Conservation (phyloP, 495 filamentous ascomycete genomes). For the Peziza echinospora region DNA sequence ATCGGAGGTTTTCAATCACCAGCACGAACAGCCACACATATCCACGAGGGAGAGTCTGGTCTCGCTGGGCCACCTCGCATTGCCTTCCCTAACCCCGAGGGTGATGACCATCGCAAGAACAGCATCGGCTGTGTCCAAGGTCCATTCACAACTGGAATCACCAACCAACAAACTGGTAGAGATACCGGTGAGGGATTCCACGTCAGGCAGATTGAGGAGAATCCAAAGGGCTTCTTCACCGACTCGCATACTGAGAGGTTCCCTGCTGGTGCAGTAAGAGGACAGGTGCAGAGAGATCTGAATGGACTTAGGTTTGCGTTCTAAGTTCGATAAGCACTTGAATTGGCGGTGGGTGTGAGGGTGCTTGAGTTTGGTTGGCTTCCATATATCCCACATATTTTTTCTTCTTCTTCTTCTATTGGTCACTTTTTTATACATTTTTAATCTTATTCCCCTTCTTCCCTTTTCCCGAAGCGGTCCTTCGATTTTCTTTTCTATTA, state of each 20-base stretch:
- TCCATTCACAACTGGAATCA: slow-evolving; percentile 24
- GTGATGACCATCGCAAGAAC: slow-evolving; percentile 12
- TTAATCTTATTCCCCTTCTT: no score
- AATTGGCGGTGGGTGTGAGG: no score
- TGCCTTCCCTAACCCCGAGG: slow-evolving; percentile 25
- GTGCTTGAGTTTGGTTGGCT: no score
- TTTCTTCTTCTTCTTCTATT: no score
- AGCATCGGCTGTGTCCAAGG: slow-evolving; percentile 23
- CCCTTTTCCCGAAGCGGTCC: no score
- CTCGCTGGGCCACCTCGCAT: slow-evolving; percentile 18
- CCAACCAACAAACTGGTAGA: slow-evolving; percentile 12
- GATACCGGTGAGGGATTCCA: slow-evolving; percentile 23
- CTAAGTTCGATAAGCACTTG: no score
- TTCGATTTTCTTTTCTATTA: no score
- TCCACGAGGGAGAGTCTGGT: slow-evolving; percentile 23
- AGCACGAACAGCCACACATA: slow-evolving; percentile 25
- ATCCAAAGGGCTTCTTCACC: slow-evolving; percentile 21
- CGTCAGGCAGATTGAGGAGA: slow-evolving; percentile 20
- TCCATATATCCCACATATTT: no score
- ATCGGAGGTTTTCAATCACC: no score
- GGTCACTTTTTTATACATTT: no score
- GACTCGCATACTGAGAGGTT: slow-evolving; percentile 22
- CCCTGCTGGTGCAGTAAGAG: slow-evolving; percentile 20
- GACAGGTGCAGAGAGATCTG: slow-evolving; percentile 14
- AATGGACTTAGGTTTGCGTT: no score